Percentiles rank a stretch among this genome's conserved stretches.
Evolutionary conservation across 805 yeast genomes (phyloP).

Genomic region (Zygoascus tannicola): DNA sequence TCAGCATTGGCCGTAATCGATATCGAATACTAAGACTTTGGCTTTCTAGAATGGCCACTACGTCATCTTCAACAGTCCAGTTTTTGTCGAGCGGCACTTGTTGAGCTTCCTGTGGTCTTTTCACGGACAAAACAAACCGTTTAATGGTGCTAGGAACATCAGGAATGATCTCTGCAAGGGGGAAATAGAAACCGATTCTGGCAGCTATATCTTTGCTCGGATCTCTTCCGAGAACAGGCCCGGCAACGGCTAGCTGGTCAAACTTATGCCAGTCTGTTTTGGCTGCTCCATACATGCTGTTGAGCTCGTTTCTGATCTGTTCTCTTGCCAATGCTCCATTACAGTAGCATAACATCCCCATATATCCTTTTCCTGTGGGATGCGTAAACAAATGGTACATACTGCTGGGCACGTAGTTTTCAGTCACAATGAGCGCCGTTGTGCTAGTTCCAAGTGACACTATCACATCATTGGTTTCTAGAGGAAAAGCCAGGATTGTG

Average conservation of each 20-base stretch:
- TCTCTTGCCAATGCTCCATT: slow-evolving; percentile 88
- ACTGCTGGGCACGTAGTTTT: slow-evolving; percentile 65
- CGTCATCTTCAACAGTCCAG: slow-evolving; percentile 47
- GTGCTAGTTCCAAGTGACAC: slow-evolving; percentile 89
- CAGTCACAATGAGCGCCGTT: slow-evolving; percentile 73
- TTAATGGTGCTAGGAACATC: slow-evolving; percentile 43
- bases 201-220: slow-evolving; percentile 19
- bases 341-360: slow-evolving; percentile 95
- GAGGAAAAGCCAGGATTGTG: slow-evolving; percentile 73
- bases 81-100: neutral
- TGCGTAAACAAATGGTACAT: slow-evolving; percentile 81
- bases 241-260: slow-evolving; percentile 25
- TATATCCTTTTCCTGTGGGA: slow-evolving; percentile 71
- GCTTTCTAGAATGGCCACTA: slow-evolving; percentile 67
- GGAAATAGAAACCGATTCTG: slow-evolving; percentile 68
- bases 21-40: slow-evolving; percentile 80
- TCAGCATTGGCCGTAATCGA: slow-evolving; percentile 69
- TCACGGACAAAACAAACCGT: slow-evolving; percentile 10
- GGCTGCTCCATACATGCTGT: slow-evolving; percentile 3
- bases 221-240: slow-evolving; percentile 12
- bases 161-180: slow-evolving; percentile 87
- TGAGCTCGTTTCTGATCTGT: slow-evolving; percentile 54
- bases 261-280: slow-evolving; percentile 29
- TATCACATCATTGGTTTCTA: slow-evolving; percentile 64
- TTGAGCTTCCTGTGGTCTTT: neutral